Conservation (phyloP, 345 rosid species). For the Rubroshorea leprosula region DNA sequence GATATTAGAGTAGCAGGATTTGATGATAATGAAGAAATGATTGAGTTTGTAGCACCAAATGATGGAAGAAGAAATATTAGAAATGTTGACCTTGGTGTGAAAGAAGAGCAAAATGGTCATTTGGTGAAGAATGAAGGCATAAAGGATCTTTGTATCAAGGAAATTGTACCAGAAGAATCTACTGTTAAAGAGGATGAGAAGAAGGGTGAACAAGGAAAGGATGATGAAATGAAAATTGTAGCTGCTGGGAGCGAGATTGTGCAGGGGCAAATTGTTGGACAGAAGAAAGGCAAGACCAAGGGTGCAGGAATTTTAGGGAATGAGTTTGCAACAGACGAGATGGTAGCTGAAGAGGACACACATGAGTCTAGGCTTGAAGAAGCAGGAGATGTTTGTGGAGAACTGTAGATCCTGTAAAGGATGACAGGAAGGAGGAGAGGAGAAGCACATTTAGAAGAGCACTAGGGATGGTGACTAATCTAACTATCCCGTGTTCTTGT, state of each 20-base stretch:
- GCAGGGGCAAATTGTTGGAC: not conserved
- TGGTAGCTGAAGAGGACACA: not conserved
- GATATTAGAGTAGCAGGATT: conserved; percentile 30
- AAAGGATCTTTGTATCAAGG: conserved; percentile 35
- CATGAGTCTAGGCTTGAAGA: not conserved
- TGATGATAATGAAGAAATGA: conserved; percentile 11
- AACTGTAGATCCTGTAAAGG: not conserved
- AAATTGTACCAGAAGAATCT: conserved; percentile 11
- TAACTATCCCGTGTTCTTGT: not conserved
- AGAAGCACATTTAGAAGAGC: not conserved
- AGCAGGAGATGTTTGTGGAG: not conserved
- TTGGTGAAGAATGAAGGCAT: conserved; percentile 4
- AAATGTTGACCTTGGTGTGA: conserved; percentile 17
- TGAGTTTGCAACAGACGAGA: conserved; percentile 4
- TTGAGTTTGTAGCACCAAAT: conserved; percentile 9
- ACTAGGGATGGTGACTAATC: not conserved
- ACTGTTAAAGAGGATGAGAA: not conserved
- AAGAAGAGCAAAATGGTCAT: conserved; percentile 22
- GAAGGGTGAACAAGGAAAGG: not conserved
- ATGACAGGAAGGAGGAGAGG: conserved; percentile 3
- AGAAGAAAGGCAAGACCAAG: not conserved
- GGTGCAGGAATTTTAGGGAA: not conserved
- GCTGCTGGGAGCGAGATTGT: not conserved
- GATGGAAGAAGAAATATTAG: conserved; percentile 12
- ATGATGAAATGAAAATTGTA: not conserved